Percentiles rank a stretch among this genome's conserved stretches.
phyloP scores from a whole-genome alignment of 169 alveolate genomes.

The Cryptosporidium tyzzeri region DNA sequence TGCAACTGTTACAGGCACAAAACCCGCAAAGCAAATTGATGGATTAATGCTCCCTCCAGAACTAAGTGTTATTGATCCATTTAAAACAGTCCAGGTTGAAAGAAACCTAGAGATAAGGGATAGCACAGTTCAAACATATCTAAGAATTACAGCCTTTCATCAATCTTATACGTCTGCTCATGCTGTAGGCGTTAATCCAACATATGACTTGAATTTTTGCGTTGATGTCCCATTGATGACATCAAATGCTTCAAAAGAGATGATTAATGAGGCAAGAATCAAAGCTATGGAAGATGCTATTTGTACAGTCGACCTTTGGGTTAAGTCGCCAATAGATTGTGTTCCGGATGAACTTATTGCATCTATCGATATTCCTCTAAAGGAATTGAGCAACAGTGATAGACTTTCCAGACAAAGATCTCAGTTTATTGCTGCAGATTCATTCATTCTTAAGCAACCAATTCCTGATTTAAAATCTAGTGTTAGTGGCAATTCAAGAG shows the following conservation, averaged over 20 bases:
- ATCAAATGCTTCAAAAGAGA: constrained; percentile 53
- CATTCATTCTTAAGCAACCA: constrained; percentile 67
- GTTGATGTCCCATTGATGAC: constrained; percentile 70
- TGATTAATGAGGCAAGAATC: constrained; percentile 51
- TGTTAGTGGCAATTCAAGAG: constrained; percentile 57
- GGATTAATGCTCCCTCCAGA: constrained; percentile 72
- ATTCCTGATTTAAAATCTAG: constrained; percentile 61
- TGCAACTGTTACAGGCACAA: constrained; percentile 53
- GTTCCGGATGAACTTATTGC: constrained; percentile 73
- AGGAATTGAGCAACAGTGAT: constrained; percentile 45
- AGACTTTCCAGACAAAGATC: constrained; percentile 32
- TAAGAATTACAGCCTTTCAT: constrained; percentile 71
- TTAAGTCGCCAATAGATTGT: constrained; percentile 58
- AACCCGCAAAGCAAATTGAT: constrained; percentile 26
- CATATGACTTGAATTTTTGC: constrained; percentile 63
- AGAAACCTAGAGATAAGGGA: constrained; percentile 57
- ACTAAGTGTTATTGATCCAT: constrained; percentile 72
- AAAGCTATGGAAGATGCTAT: constrained; percentile 70
- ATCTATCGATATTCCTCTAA: constrained; percentile 59
- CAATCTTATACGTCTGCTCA: constrained; percentile 74
- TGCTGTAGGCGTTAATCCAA: constrained; percentile 75
- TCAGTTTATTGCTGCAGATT: constrained; percentile 66
- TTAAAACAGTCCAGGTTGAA: constrained; percentile 65
- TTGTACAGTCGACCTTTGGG: constrained; percentile 75
- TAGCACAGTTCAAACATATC: constrained; percentile 71